Percentiles rank a stretch among this genome's conserved stretches.
Conservation (phyloP, 495 filamentous ascomycete species). For the Chaetomium tenue region DNA sequence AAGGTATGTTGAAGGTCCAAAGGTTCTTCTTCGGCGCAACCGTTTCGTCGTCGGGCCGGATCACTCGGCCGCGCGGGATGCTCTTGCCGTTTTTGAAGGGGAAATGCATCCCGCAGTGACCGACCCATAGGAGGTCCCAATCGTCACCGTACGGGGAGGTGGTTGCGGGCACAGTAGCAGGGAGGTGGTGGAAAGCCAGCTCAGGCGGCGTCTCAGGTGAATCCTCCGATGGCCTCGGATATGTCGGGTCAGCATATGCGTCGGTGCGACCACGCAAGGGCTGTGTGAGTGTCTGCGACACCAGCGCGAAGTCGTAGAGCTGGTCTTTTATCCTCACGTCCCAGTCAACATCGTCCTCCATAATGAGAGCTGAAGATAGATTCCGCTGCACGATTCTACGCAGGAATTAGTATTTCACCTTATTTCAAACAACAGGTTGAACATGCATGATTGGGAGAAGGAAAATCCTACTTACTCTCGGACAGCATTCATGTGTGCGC, state of each 20-base stretch:
- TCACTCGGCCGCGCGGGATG: conserved; percentile 32
- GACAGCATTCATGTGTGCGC: conserved; percentile 33
- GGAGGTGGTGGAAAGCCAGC: conserved; percentile 30
- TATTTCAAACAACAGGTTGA: neutral
- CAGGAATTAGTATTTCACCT: neutral
- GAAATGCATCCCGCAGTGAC: conserved; percentile 48
- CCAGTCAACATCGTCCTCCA: conserved; percentile 62
- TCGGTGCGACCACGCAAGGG: conserved; percentile 20
- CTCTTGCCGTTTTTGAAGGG: conserved; percentile 22
- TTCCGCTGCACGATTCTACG: conserved; percentile 46
- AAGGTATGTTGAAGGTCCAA: conserved; percentile 32
- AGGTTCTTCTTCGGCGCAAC: conserved; percentile 35
- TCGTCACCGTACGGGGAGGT: conserved; percentile 56
- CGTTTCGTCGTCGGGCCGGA: conserved; percentile 29
- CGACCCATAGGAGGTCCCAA: conserved; percentile 60
- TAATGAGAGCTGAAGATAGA: conserved; percentile 50
- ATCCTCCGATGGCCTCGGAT: conserved; percentile 15
- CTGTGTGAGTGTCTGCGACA: conserved; percentile 37
- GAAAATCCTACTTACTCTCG: conserved; percentile 29
- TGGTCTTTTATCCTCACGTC: conserved; percentile 52
- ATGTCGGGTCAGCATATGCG: conserved; percentile 29
- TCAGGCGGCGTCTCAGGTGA: conserved; percentile 20
- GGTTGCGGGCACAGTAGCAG: conserved; percentile 31
- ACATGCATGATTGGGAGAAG: neutral
- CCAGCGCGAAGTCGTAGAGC: conserved; percentile 48